Conservation (phyloP, 1,284 basidiomycete species). For the Irpex sp. region DNA sequence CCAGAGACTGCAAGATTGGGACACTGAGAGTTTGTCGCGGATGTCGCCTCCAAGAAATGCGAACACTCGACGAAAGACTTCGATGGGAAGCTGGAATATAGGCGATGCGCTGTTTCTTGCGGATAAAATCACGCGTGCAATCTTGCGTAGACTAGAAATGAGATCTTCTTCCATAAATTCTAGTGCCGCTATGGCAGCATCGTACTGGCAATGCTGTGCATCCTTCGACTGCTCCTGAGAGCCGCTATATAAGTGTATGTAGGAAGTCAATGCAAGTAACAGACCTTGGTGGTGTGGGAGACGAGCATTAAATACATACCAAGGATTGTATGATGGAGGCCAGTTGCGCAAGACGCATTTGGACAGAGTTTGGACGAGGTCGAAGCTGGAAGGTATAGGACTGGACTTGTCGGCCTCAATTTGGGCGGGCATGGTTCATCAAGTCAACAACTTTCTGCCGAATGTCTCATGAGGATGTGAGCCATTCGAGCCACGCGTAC, state of each 20-base stretch:
- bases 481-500: too few species aligned
- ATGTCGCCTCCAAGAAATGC: not conserved
- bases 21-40: slow-evolving; percentile 1
- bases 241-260: not conserved
- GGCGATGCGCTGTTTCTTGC: not conserved
- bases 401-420: not conserved
- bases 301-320: not conserved
- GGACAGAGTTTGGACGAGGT: not conserved
- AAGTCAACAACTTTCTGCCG: not conserved
- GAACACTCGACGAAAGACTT: slow-evolving; percentile 6
- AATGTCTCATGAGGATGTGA: too few species aligned
- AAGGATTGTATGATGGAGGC: not conserved
- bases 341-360: slow-evolving; percentile 1
- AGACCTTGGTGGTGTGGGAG: not conserved
- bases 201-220: not conserved
- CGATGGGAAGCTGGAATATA: slow-evolving; percentile 2
- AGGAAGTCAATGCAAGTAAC: not conserved
- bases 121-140: not conserved
- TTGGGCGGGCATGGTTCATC: not conserved
- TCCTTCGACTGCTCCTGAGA: not conserved
- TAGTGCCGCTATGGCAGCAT: not conserved
- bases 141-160: not conserved
- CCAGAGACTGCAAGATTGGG: slow-evolving; percentile 4
- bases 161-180: not conserved
- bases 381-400: slow-evolving; percentile 1